These are phyloP conservation scores for Ensete ventricosum DNA, from an alignment of 176 grass and related monocot species.

Conservation along the genomic window DNA sequence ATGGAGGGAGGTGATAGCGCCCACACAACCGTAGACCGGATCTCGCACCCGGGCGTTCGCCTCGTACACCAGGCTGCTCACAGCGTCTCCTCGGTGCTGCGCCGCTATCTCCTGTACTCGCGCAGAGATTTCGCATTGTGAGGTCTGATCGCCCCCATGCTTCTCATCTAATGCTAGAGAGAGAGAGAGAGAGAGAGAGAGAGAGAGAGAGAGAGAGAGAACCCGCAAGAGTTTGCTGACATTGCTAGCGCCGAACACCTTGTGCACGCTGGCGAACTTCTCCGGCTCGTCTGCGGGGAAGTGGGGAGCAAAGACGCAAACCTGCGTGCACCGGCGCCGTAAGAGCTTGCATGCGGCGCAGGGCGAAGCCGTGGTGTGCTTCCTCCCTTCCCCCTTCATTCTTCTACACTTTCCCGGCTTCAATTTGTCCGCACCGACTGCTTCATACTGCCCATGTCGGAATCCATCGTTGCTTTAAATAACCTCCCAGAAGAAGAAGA, in stretches of 20 bases:
- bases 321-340: conserved; percentile 16
- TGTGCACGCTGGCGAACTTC: conserved; percentile 18
- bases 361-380: conserved; percentile 2
- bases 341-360: conserved; percentile 18
- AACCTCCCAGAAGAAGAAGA: not conserved
- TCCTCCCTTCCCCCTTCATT: not conserved
- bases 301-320: conserved; percentile 9
- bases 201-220: conserved; percentile 5
- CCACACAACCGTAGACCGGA: conserved; percentile 91
- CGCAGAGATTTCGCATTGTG: not conserved
- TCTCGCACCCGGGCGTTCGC: conserved; percentile 47
- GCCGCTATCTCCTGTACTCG: conserved; percentile 61
- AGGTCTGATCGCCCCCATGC: no score
- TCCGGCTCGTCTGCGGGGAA: conserved; percentile 15
- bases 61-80: conserved; percentile 5
- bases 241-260: conserved; percentile 18
- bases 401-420: not conserved
- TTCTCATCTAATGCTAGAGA: no score
- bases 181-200: not conserved
- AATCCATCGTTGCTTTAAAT: not conserved
- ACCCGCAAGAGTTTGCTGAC: conserved; percentile 23
- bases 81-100: conserved; percentile 80
- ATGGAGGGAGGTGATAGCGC: conserved; percentile 84
- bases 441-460: not conserved
- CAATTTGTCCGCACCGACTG: not conserved